Base-by-base conservation (phyloP, 176 grass and related monocot genomes). In the bread wheat (Triticum aestivum) region DNA sequence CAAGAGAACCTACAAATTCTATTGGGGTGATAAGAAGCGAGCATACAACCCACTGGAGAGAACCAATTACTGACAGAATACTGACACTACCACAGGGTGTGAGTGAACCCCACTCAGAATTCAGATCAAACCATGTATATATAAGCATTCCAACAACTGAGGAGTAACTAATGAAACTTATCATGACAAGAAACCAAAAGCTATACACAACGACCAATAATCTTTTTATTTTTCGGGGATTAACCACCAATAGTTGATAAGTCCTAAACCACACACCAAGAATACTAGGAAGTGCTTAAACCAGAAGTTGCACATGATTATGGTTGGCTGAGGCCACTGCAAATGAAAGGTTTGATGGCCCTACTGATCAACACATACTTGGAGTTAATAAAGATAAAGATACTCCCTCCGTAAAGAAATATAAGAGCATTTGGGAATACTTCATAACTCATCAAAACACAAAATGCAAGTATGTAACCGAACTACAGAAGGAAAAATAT, bases 371-470 rank as follows among this genome's bases (percentile, higher is more conserved):
- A 34, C 17, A 20, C 5, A 34, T 18, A 42, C 9, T 42, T 79
- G 23, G 27, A 68, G 8, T 61, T 54, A 79, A 34, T 34, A 35
- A 32, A 39, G 38, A 34, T 34, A 35, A 32, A 39, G 38, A 39
- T 39, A 39, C 38, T 9, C 38, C 38, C 38, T 39, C 38, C 38
- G 38, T 39, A 39, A 39, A 39, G 38, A 39, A 39, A 39, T 39
- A 39, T 9, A 39, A 39, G 38, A 39, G 38, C 38, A 8, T 9
- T 39, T 39, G 38, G 38, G 38, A 39, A 8, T 56, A 83, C 66
- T 77, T 54, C 24, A 62, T 61, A 69, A 27, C 15, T 39, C 44
- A 80, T 39, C 58, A 80, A 61, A 80, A 52, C 73, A 81, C 74
- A 87, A 69, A 69, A 51, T 37, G 15, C 34, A 23, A 69, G 49